A percentile compares a stretch with the other conserved stretches of the same genome.
Evolutionary conservation across 2,329 filamentous ascomycete species (phyloP).

Genomic region (Epichloe uncinata): DNA sequence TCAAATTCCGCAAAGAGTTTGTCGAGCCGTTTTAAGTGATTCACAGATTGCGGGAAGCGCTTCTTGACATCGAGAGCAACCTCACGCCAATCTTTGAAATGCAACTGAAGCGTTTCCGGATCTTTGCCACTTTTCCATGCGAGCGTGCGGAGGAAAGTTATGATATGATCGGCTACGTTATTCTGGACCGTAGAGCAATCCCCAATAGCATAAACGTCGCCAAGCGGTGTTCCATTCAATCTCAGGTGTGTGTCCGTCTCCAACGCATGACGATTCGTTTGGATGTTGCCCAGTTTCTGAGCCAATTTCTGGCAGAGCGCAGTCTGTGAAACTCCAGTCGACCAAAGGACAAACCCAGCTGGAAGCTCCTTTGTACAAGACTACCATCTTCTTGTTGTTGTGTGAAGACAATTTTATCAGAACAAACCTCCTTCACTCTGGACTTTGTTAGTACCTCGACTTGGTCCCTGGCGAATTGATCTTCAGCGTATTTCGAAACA

Average conservation of each 20-base stretch:
- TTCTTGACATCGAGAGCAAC: slow-evolving; percentile 74
- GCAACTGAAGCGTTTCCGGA: slow-evolving; percentile 74
- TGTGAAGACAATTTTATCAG: slow-evolving; percentile 77
- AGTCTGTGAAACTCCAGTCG: slow-evolving; percentile 83
- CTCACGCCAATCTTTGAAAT: slow-evolving; percentile 75
- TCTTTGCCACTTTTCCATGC: slow-evolving; percentile 89
- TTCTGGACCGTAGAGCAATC: slow-evolving; percentile 97
- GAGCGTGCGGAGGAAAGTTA: slow-evolving; percentile 76
- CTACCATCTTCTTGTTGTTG: slow-evolving; percentile 65
- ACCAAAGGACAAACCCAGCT: slow-evolving; percentile 95
- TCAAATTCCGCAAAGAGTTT: slow-evolving; percentile 87
- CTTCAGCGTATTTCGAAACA: slow-evolving; percentile 82
- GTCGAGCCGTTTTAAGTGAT: slow-evolving; percentile 79
- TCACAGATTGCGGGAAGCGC: slow-evolving; percentile 80
- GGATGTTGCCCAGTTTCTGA: slow-evolving; percentile 57
- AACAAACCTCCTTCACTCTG: slow-evolving; percentile 74
- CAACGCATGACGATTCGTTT: slow-evolving; percentile 81
- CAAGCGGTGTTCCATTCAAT: slow-evolving; percentile 73
- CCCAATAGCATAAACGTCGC: slow-evolving; percentile 92
- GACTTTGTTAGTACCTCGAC: slow-evolving; percentile 89
- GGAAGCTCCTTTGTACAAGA: slow-evolving; percentile 80
- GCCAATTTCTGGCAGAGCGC: slow-evolving; percentile 66
- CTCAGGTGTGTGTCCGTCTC: slow-evolving; percentile 92
- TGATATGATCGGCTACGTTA: slow-evolving; percentile 83
- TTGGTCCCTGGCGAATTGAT: slow-evolving; percentile 78